Percentiles rank a stretch among this genome's conserved stretches.
These are phyloP conservation scores for Peterozyma xylosa DNA, from an alignment of 805 yeast species.

Conservation along the genomic window DNA sequence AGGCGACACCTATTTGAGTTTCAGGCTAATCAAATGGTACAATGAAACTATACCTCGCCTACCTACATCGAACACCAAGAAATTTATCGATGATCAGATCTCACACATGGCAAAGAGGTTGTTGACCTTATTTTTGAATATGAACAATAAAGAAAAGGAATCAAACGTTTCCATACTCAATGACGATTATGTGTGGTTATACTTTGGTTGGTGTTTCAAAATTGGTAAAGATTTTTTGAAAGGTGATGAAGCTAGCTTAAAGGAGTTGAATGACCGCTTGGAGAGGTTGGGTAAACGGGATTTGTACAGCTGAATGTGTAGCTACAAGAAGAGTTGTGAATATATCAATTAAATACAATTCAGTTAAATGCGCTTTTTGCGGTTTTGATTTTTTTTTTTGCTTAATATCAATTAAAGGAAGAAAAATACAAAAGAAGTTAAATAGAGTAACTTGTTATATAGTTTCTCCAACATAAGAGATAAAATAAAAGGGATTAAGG, in stretches of 20 bases:
- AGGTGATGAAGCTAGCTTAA: slow-evolving; percentile 1
- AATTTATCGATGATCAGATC: neutral
- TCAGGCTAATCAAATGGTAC: slow-evolving; percentile 8
- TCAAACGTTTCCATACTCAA: neutral
- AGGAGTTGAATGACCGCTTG: slow-evolving; percentile 2
- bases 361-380: too few species aligned
- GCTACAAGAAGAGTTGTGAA: too few species aligned
- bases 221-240: slow-evolving; percentile 7
- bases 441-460: neutral
- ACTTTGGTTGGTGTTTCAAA: slow-evolving; percentile 8
- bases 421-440: neutral
- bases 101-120: slow-evolving; percentile 10
- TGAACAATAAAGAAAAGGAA: neutral
- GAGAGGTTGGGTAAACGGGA: neutral
- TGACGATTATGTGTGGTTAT: slow-evolving; percentile 4
- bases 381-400: too few species aligned
- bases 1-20: neutral
- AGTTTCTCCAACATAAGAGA: too few species aligned
- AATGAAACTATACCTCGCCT: slow-evolving; percentile 5
- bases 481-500: too few species aligned
- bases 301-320: neutral
- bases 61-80: neutral
- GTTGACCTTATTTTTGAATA: slow-evolving; percentile 6
- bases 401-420: neutral
- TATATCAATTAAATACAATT: too few species aligned